phyloP scores from a whole-genome alignment of 768 basidiomycete genomes.

The Sporobolomyces roseus region DNA sequence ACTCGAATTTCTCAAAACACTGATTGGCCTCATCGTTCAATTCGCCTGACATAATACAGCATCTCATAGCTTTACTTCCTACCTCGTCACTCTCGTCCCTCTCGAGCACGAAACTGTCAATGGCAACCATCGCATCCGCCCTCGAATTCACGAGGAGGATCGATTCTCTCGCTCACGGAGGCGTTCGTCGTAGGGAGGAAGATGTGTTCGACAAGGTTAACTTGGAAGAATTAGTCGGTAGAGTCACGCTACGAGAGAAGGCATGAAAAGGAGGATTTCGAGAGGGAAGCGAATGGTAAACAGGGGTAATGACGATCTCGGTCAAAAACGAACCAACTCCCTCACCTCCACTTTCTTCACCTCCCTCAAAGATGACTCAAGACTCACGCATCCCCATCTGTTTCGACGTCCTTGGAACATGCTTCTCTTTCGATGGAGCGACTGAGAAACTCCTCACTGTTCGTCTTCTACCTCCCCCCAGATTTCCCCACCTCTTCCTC shows the following conservation, averaged over 20 bases:
- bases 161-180: not conserved
- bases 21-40: not conserved
- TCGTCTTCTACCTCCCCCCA: not conserved
- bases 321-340: not conserved
- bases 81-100: not conserved
- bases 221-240: too few species aligned
- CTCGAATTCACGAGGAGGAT: not conserved
- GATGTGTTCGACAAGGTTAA: too few species aligned
- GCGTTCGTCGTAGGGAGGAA: too few species aligned
- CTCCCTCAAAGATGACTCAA: not conserved
- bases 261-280: slow-evolving; percentile 1
- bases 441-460: not conserved
- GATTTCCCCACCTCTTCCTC: not conserved
- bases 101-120: not conserved
- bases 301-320: not conserved
- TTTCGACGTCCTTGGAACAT: slow-evolving; percentile 33
- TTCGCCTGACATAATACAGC: not conserved
- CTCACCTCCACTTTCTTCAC: not conserved
- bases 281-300: not conserved
- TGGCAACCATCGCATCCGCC: not conserved
- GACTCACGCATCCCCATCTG: slow-evolving; percentile 8
- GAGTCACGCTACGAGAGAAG: too few species aligned
- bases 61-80: not conserved
- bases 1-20: not conserved
- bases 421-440: slow-evolving; percentile 16